Percentiles rank a stretch among this genome's conserved stretches.
Evolutionary conservation across 2,329 filamentous ascomycete species (phyloP).

Genomic region (Diaporthe citriasiana): DNA sequence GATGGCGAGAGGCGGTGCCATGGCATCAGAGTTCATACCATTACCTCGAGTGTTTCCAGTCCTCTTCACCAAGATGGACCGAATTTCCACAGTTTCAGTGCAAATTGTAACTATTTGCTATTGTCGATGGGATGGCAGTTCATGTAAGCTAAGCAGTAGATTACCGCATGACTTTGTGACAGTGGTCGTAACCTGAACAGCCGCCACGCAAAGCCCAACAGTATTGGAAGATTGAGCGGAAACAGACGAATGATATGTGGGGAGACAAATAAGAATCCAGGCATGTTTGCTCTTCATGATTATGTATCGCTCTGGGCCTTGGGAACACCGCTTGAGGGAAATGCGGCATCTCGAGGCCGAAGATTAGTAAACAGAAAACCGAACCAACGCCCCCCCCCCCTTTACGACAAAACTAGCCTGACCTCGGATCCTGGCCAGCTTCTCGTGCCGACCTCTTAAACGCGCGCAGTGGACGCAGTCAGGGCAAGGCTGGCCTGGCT

Average conservation of each 20-base stretch:
- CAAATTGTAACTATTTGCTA: background rate
- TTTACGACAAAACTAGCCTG: constrained; percentile 23
- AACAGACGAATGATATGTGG: background rate
- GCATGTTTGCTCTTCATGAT: background rate
- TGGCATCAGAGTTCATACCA: background rate
- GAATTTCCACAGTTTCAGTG: background rate
- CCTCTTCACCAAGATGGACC: background rate
- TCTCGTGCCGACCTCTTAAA: background rate
- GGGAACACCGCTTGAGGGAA: background rate
- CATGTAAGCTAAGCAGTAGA: background rate
- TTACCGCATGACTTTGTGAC: background rate
- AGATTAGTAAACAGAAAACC: constrained; percentile 40
- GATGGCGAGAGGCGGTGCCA: constrained; percentile 47
- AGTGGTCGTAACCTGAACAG: background rate
- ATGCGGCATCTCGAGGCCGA: constrained; percentile 7
- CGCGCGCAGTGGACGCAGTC: background rate
- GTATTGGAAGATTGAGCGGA: background rate
- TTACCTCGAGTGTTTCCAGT: background rate
- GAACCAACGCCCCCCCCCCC: constrained; percentile 2
- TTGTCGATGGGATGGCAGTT: background rate
- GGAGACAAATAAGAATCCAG: background rate
- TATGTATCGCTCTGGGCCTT: background rate
- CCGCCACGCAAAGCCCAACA: background rate
- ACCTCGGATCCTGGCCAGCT: constrained; percentile 19
- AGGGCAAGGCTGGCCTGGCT: background rate